phyloP scores from a whole-genome alignment of 2,329 filamentous ascomycete genomes.

The Talaromyces verruculosus region DNA sequence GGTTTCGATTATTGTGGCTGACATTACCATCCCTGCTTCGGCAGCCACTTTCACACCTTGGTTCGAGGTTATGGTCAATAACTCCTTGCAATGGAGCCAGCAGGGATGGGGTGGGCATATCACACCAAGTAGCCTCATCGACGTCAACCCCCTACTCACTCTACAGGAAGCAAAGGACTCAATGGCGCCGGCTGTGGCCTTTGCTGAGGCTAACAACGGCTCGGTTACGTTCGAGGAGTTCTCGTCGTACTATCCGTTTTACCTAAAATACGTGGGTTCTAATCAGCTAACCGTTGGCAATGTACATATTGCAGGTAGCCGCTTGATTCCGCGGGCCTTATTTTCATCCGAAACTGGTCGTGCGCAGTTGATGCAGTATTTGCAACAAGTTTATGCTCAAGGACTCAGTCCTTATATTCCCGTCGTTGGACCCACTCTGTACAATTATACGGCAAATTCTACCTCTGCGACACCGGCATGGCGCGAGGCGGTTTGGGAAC shows the following conservation, averaged over 20 bases:
- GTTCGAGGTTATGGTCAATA: constrained; percentile 6
- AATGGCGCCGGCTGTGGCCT: constrained; percentile 6
- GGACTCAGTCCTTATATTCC: not conserved
- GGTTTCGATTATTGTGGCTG: not conserved
- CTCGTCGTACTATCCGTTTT: constrained; percentile 4
- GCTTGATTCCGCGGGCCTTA: not conserved
- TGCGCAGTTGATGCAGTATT: not conserved
- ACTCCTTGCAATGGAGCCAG: constrained; percentile 3
- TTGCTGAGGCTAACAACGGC: constrained; percentile 8
- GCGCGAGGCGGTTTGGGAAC: not conserved
- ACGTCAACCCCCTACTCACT: constrained; percentile 8
- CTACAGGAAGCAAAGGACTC: not conserved
- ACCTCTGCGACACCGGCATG: constrained; percentile 2
- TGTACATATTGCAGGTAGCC: constrained; percentile 1
- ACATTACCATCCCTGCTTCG: not conserved
- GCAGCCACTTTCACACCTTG: constrained; percentile 3
- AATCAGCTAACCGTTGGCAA: not conserved
- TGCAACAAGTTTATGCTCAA: not conserved
- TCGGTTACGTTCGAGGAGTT: not conserved
- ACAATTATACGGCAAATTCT: constrained; percentile 5
- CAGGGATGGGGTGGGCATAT: constrained; percentile 4
- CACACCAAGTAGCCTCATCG: constrained; percentile 2
- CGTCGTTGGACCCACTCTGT: not conserved
- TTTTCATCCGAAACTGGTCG: not conserved
- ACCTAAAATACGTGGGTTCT: constrained; percentile 2